Conservation (phyloP, 768 basidiomycete genomes). For the Russula ochroleuca region DNA sequence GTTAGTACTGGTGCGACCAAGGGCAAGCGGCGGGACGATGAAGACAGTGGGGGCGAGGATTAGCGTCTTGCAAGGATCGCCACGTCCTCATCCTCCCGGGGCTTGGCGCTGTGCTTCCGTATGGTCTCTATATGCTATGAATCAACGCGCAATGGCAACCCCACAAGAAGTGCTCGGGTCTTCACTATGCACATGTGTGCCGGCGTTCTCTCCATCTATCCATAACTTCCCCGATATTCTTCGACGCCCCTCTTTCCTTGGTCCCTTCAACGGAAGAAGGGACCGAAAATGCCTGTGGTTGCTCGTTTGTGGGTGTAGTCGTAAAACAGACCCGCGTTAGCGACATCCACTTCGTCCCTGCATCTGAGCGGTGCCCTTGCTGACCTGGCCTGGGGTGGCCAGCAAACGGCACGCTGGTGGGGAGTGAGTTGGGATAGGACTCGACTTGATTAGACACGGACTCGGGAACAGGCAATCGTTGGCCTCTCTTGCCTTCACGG, state of each 20-base stretch:
- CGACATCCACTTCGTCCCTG: background rate
- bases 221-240: background rate
- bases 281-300: background rate
- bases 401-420: background rate
- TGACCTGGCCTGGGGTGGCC: background rate
- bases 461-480: background rate
- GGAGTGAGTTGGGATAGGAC: slow-evolving; percentile 6
- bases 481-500: too few relatives aligned
- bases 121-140: slow-evolving; percentile 3
- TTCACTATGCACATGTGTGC: background rate
- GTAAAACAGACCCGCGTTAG: background rate
- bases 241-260: background rate
- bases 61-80: background rate
- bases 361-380: background rate
- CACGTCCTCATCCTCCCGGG: background rate
- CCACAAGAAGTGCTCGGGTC: background rate
- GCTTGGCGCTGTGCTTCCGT: background rate
- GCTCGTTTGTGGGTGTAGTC: background rate
- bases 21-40: slow-evolving; percentile 15
- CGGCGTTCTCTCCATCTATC: background rate
- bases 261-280: background rate
- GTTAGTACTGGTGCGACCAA: background rate
- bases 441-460: background rate
- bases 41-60: slow-evolving; percentile 16
- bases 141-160: background rate